Percentiles rank a stretch among this genome's conserved stretches.
These are phyloP conservation scores for Dothiorella sarmentorum DNA, from an alignment of 2,329 filamentous ascomycete species.

Conservation along the genomic window DNA sequence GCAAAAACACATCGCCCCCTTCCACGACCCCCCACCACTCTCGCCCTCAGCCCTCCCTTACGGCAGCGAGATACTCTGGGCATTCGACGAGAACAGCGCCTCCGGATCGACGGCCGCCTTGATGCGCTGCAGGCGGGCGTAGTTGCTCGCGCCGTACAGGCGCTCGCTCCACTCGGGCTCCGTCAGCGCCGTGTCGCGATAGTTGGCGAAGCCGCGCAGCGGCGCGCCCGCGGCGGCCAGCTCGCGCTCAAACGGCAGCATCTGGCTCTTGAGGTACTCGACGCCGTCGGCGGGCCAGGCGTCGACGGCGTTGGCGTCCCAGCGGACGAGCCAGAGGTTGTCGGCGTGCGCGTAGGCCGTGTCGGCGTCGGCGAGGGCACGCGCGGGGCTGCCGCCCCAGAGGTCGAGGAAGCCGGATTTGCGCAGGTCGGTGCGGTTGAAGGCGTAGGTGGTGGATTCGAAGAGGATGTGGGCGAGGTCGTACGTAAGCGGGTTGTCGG, in stretches of 20 bases:
- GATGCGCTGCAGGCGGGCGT: slow-evolving; percentile 22
- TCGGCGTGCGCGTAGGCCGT: slow-evolving; percentile 21
- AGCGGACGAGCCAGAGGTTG: slow-evolving; percentile 26
- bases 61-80: slow-evolving; percentile 20
- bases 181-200: slow-evolving; percentile 22
- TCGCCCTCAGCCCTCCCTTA: not conserved
- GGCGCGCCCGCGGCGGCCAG: slow-evolving; percentile 19
- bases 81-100: slow-evolving; percentile 22
- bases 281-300: slow-evolving; percentile 23
- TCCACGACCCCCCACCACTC: too few species aligned
- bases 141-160: slow-evolving; percentile 23
- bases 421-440: slow-evolving; percentile 23
- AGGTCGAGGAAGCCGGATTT: slow-evolving; percentile 24
- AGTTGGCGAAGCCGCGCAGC: slow-evolving; percentile 25
- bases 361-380: slow-evolving; percentile 21
- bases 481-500: slow-evolving; percentile 20
- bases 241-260: slow-evolving; percentile 23
- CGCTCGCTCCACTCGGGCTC: slow-evolving; percentile 23
- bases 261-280: slow-evolving; percentile 23
- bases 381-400: slow-evolving; percentile 24
- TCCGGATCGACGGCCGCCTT: slow-evolving; percentile 21
- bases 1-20: too few species aligned
- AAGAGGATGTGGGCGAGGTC: slow-evolving; percentile 21
- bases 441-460: slow-evolving; percentile 17
- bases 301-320: slow-evolving; percentile 21